A percentile compares a stretch with the other conserved stretches of the same genome.
Evolutionary conservation across 306 rosid species (phyloP).

Genomic region (Vigna angularis): DNA sequence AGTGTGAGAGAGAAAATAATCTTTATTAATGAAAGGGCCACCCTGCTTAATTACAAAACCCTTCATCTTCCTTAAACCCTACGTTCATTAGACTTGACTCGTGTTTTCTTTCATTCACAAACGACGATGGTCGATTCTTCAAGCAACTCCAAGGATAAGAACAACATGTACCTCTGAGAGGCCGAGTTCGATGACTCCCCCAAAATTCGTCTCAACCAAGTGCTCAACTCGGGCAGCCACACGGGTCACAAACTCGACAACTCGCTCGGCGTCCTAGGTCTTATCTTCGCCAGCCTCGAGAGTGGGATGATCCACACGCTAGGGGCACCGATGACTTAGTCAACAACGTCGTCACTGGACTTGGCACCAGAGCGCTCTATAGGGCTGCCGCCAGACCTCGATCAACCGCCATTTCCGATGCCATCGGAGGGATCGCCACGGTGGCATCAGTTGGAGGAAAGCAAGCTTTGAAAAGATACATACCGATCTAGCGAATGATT

Average conservation of each 20-base stretch:
- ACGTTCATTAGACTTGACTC: background rate
- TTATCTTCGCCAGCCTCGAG: constrained; percentile 66
- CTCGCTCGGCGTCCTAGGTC: constrained; percentile 63
- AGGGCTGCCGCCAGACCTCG: constrained; percentile 66
- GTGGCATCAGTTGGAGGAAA: constrained; percentile 65
- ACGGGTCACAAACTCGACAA: constrained; percentile 59
- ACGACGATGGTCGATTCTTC: constrained; percentile 59
- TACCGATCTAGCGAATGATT: constrained; percentile 54
- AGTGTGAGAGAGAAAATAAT: no score
- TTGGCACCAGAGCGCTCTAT: constrained; percentile 72
- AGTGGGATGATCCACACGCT: constrained; percentile 49
- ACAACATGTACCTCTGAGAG: constrained; percentile 50
- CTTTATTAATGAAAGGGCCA: no score
- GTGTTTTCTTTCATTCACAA: no score
- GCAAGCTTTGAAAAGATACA: constrained; percentile 68
- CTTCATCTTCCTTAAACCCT: constrained; percentile 47
- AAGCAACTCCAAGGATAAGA: constrained; percentile 42
- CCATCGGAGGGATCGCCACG: constrained; percentile 67
- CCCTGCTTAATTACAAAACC: constrained; percentile 32
- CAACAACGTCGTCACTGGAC: constrained; percentile 69
- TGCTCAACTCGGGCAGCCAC: constrained; percentile 71
- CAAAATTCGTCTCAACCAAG: constrained; percentile 68
- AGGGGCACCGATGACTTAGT: constrained; percentile 64
- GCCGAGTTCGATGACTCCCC: constrained; percentile 64
- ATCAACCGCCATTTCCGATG: constrained; percentile 73